Evolutionary conservation across 352 stramenopile species (phyloP).

Genomic region (Pythium guiyangense): DNA sequence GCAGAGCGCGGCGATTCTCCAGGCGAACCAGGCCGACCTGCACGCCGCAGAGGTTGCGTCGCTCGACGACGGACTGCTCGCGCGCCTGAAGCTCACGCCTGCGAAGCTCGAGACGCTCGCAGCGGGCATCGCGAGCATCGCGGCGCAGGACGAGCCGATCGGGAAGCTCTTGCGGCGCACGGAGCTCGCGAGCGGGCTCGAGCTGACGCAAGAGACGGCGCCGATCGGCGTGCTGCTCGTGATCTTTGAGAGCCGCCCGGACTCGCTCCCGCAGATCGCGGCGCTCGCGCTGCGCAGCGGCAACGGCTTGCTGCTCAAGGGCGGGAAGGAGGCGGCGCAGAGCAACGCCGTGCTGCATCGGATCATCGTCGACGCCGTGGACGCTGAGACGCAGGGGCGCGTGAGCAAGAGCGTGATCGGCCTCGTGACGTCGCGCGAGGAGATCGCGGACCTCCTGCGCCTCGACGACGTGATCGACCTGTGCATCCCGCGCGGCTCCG

Average conservation of each 20-base stretch:
- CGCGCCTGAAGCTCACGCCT: conserved; percentile 85
- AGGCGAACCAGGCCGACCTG: conserved; percentile 93
- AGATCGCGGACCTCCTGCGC: conserved; percentile 91
- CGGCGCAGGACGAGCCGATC: conserved; percentile 71
- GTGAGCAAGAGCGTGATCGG: conserved; percentile 93
- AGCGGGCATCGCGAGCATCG: conserved; percentile 93
- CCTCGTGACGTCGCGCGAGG: conserved; percentile 93
- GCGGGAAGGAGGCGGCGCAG: conserved; percentile 93
- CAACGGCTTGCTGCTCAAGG: conserved; percentile 97
- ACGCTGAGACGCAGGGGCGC: conserved; percentile 76
- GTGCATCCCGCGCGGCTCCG: conserved; percentile 96
- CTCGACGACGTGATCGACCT: conserved; percentile 98
- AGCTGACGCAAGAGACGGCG: conserved; percentile 92
- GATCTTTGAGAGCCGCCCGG: conserved; percentile 97
- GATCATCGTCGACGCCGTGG: conserved; percentile 93
- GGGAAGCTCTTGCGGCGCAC: conserved; percentile 71
- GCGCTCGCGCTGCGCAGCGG: conserved; percentile 93
- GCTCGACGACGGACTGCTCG: conserved; percentile 64
- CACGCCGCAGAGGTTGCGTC: conserved; percentile 62
- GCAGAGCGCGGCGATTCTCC: conserved; percentile 82
- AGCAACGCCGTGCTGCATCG: conserved; percentile 91
- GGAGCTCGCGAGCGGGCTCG: conserved; percentile 91
- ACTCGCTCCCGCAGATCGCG: conserved; percentile 96
- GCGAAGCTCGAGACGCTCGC: conserved; percentile 94
- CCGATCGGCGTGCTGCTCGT: conserved; percentile 97